Conservation (phyloP, 768 basidiomycete species). For the Tricholoma bakamatsutake region DNA sequence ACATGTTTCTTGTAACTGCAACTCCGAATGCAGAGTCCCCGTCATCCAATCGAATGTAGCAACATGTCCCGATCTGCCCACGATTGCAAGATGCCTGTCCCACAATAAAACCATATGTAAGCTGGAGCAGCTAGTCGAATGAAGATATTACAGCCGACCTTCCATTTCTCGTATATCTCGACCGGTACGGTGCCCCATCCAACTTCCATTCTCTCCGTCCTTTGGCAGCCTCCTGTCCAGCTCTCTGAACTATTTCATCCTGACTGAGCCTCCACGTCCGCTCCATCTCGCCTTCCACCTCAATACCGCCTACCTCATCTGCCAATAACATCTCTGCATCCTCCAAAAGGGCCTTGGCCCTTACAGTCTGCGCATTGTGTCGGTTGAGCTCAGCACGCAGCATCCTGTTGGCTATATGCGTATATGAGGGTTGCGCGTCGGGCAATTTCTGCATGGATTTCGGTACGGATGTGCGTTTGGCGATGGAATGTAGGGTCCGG, state of each 20-base stretch:
- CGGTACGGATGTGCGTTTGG: conserved; percentile 55
- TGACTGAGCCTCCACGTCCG: conserved; percentile 87
- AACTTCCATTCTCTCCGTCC: conserved; percentile 77
- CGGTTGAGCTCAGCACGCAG: conserved; percentile 64
- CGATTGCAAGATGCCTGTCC: conserved; percentile 77
- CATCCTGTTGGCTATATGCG: conserved; percentile 69
- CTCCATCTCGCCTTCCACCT: conserved; percentile 77
- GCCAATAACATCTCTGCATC: conserved; percentile 70
- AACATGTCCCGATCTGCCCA: conserved; percentile 77
- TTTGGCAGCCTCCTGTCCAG: conserved; percentile 69
- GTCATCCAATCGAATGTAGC: conserved; percentile 94
- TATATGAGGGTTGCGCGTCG: conserved; percentile 42
- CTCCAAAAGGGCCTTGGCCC: conserved; percentile 53
- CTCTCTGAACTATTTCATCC: conserved; percentile 59
- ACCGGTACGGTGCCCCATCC: conserved; percentile 80
- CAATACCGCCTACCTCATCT: conserved; percentile 67
- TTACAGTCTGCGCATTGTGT: conserved; percentile 55
- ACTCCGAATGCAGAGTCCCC: conserved; percentile 77
- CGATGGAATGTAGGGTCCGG: conserved; percentile 51
- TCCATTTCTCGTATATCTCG: conserved; percentile 88
- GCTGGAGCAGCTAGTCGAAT: background rate
- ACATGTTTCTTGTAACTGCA: conserved; percentile 87
- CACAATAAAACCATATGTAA: background rate
- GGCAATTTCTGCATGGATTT: conserved; percentile 56
- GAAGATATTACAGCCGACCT: conserved; percentile 43